Evolutionary conservation across 352 stramenopile species (phyloP).

Genomic region (Phytophthora lateralis): DNA sequence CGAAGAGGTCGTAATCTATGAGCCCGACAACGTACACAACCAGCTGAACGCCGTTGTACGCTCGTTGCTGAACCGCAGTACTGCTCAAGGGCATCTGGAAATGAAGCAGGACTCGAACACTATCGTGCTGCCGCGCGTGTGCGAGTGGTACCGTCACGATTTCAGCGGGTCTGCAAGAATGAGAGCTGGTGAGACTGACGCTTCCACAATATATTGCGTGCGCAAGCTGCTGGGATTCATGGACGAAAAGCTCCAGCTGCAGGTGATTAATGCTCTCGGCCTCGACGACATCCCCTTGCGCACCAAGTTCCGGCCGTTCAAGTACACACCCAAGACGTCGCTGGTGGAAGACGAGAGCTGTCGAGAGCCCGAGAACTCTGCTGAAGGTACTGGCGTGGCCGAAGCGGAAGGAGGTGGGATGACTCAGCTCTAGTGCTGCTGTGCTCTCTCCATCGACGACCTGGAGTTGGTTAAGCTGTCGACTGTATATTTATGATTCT

Average conservation of each 20-base stretch:
- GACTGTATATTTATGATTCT: slow-evolving; percentile 34
- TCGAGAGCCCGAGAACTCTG: not conserved
- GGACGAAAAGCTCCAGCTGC: slow-evolving; percentile 42
- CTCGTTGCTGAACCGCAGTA: slow-evolving; percentile 27
- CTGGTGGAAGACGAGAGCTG: slow-evolving; percentile 30
- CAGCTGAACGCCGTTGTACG: slow-evolving; percentile 73
- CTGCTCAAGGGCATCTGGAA: slow-evolving; percentile 30
- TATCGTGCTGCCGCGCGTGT: slow-evolving; percentile 68
- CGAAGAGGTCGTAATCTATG: slow-evolving; percentile 26
- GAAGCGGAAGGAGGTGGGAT: not conserved
- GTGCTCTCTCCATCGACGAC: not conserved
- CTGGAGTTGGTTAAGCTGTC: not conserved
- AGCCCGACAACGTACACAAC: slow-evolving; percentile 59
- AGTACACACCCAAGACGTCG: slow-evolving; percentile 49
- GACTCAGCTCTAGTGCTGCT: slow-evolving; percentile 6
- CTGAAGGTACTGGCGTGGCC: not conserved
- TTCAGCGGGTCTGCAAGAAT: slow-evolving; percentile 35
- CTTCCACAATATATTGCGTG: slow-evolving; percentile 59
- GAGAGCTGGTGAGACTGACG: slow-evolving; percentile 18
- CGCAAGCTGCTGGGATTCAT: slow-evolving; percentile 83
- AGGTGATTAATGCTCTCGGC: slow-evolving; percentile 46
- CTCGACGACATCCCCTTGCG: slow-evolving; percentile 56
- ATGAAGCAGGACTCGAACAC: slow-evolving; percentile 37
- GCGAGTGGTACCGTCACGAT: slow-evolving; percentile 78
- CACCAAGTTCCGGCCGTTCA: slow-evolving; percentile 62